Percentiles rank a stretch among this genome's conserved stretches.
Conservation (phyloP, 2,329 filamentous ascomycete genomes). For the Aspergillus sp. region DNA sequence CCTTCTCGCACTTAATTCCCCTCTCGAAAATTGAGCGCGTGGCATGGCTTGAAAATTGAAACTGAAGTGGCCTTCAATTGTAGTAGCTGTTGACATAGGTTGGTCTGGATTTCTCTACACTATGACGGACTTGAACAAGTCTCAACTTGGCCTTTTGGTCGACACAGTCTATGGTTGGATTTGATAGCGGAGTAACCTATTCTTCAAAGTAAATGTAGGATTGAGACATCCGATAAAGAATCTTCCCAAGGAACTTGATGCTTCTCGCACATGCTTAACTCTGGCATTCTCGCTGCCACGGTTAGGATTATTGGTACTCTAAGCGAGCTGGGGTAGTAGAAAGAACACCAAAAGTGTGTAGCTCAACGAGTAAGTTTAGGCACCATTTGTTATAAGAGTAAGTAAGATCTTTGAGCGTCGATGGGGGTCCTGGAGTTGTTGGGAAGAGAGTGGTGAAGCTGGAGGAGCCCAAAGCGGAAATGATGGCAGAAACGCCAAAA, state of each 20-base stretch:
- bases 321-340: neutral
- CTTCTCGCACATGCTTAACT: neutral
- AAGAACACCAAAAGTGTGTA: neutral
- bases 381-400: neutral
- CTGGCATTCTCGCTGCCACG: neutral
- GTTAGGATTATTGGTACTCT: neutral
- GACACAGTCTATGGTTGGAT: neutral
- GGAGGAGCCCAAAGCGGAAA: conserved; percentile 21
- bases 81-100: neutral
- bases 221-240: neutral
- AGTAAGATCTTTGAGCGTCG: neutral
- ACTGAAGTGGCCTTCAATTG: neutral
- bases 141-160: neutral
- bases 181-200: neutral
- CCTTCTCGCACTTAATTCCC: conserved; percentile 1
- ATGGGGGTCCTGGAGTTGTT: no score
- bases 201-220: neutral
- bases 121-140: neutral
- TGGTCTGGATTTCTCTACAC: neutral
- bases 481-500: conserved; percentile 24
- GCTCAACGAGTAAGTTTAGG: neutral
- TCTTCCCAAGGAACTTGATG: neutral
- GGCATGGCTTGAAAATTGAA: neutral
- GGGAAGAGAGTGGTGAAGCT: neutral
- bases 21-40: neutral